These are phyloP conservation scores for Raffaelea albimanens DNA, from an alignment of 2,329 filamentous ascomycete species.

Conservation along the genomic window DNA sequence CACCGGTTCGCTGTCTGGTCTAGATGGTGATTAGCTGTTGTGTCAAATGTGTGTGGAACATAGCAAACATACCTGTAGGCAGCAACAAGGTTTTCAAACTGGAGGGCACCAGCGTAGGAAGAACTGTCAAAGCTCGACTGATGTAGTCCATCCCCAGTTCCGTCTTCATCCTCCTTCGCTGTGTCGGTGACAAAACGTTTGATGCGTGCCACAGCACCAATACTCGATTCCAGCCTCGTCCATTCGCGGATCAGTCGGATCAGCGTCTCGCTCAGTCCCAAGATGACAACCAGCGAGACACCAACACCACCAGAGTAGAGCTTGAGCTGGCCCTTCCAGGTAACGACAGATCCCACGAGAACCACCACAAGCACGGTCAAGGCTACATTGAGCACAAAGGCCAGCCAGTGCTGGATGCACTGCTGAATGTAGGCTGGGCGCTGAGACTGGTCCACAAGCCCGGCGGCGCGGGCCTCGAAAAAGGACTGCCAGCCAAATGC, in stretches of 20 bases:
- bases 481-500: not conserved
- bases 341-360: not conserved
- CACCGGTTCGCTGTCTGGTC: not conserved
- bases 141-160: not conserved
- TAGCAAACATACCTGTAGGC: too few relatives aligned
- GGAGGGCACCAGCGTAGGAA: too few relatives aligned
- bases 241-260: not conserved
- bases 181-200: not conserved
- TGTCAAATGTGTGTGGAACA: too few relatives aligned
- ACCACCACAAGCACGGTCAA: not conserved
- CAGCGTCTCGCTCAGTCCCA: not conserved
- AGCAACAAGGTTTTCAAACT: not conserved
- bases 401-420: conserved; percentile 4
- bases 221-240: not conserved
- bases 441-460: not conserved
- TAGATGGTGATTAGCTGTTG: too few relatives aligned
- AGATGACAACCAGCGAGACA: not conserved
- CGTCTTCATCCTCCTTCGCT: not conserved
- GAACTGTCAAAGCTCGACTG: too few relatives aligned
- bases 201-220: not conserved
- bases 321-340: not conserved
- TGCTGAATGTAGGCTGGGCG: not conserved
- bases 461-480: not conserved
- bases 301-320: not conserved
- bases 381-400: not conserved